Evolutionary conservation across 2,329 filamentous ascomycete species (phyloP).

Genomic region (Aspergillus chevalieri): DNA sequence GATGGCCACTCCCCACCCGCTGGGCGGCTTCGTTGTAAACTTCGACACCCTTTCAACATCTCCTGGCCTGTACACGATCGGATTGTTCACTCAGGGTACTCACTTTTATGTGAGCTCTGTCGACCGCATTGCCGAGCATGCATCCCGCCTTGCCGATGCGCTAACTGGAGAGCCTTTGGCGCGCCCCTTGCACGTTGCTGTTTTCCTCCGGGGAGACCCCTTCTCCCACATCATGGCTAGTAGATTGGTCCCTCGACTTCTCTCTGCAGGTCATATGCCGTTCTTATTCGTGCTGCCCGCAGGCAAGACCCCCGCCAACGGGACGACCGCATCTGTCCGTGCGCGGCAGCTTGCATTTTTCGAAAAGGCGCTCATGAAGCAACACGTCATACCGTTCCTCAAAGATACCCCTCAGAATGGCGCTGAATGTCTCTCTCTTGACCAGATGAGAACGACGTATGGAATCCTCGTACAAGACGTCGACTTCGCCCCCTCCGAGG

Average conservation of each 20-base stretch:
- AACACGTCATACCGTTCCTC: slow-evolving; percentile 3
- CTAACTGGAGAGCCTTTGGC: slow-evolving; percentile 3
- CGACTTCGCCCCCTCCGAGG: not conserved
- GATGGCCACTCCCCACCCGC: slow-evolving; percentile 3
- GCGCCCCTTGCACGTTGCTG: slow-evolving; percentile 3
- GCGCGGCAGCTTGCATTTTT: slow-evolving; percentile 5
- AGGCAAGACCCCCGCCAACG: not conserved
- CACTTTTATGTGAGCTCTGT: slow-evolving; percentile 8
- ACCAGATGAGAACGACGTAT: slow-evolving; percentile 3
- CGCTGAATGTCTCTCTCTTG: not conserved
- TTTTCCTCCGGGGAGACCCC: slow-evolving; percentile 6
- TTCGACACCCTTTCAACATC: slow-evolving; percentile 5
- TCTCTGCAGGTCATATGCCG: slow-evolving; percentile 7
- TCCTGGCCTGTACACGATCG: slow-evolving; percentile 4
- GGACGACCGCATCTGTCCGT: not conserved
- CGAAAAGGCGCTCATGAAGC: slow-evolving; percentile 1
- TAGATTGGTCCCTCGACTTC: slow-evolving; percentile 4
- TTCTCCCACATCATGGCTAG: slow-evolving; percentile 6
- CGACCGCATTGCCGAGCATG: slow-evolving; percentile 6
- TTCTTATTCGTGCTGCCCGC: slow-evolving; percentile 6
- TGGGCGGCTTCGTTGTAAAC: slow-evolving; percentile 6
- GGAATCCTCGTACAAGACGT: slow-evolving; percentile 5
- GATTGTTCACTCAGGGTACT: slow-evolving; percentile 5
- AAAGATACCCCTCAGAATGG: not conserved
- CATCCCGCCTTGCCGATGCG: slow-evolving; percentile 6